phyloP scores from a whole-genome alignment of 768 basidiomycete genomes.

The Russula compacta region DNA sequence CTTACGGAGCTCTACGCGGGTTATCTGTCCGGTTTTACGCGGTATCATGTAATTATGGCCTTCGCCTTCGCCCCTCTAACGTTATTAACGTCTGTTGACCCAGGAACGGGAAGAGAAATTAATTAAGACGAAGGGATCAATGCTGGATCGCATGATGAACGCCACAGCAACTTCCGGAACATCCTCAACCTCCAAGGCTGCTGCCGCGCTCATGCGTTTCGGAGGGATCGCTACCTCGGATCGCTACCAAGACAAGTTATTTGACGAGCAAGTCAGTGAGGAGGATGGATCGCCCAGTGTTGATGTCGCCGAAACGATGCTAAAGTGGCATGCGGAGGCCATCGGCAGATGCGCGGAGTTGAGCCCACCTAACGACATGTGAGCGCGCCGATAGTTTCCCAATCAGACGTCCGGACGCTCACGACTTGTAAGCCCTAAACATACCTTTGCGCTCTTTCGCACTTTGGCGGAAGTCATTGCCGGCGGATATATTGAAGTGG shows the following conservation, averaged over 20 bases:
- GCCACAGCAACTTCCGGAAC: conserved; percentile 52
- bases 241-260: conserved; percentile 39
- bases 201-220: conserved; percentile 82
- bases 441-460: conserved; percentile 72
- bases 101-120: conserved; percentile 39
- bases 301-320: conserved; percentile 77
- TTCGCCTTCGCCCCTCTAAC: not conserved
- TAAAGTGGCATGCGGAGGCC: conserved; percentile 97
- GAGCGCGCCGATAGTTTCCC: conserved; percentile 27
- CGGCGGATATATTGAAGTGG: conserved; percentile 79
- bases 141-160: conserved; percentile 89
- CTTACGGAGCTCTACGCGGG: conserved; percentile 69
- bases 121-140: conserved; percentile 59
- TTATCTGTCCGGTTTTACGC: conserved; percentile 65
- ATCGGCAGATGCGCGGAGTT: conserved; percentile 92
- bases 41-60: conserved; percentile 67
- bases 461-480: conserved; percentile 84
- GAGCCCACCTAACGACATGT: conserved; percentile 77
- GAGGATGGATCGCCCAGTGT: conserved; percentile 77
- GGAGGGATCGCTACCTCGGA: conserved; percentile 59
- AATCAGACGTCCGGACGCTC: not conserved
- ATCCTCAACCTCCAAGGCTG: conserved; percentile 67
- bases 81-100: not conserved
- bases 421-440: conserved; percentile 58
- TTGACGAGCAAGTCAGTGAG: conserved; percentile 65